Conservation (phyloP, 306 rosid genomes). For the Rosa multiflora region DNA sequence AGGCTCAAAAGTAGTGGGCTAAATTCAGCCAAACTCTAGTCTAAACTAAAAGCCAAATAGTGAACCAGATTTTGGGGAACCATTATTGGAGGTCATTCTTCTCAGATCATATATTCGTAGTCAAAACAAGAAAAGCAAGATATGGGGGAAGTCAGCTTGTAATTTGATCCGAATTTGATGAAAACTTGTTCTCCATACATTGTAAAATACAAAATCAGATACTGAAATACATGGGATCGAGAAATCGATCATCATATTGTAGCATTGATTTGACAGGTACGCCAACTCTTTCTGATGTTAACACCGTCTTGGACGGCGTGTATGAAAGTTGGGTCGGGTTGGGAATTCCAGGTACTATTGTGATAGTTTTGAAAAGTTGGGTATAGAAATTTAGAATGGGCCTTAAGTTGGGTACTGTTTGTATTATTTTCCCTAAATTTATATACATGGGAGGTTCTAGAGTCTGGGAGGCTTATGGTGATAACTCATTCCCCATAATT, state of each 20-base stretch:
- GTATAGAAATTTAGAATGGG: too few relatives aligned
- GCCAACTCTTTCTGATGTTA: slow-evolving; percentile 1
- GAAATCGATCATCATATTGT: slow-evolving; percentile 4
- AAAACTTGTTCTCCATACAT: neutral
- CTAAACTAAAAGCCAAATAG: slow-evolving; percentile 8
- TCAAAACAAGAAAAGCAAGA: slow-evolving; percentile 15
- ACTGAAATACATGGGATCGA: neutral
- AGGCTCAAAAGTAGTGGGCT: slow-evolving; percentile 18
- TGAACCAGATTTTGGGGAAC: slow-evolving; percentile 1
- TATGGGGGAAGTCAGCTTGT: neutral
- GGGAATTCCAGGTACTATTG: too few relatives aligned
- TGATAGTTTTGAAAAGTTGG: too few relatives aligned
- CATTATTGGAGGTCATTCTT: neutral
- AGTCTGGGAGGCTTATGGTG: too few relatives aligned
- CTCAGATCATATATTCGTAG: neutral
- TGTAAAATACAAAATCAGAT: neutral
- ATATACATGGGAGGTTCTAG: too few relatives aligned
- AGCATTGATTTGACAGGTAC: neutral
- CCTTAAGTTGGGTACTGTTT: too few relatives aligned
- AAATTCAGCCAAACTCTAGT: slow-evolving; percentile 23
- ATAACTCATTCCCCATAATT: too few relatives aligned
- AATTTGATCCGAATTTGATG: neutral
- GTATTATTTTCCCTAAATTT: too few relatives aligned
- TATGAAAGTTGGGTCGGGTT: too few relatives aligned
- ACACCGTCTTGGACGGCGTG: too few relatives aligned